These are phyloP conservation scores for Ophidiomyces ophidiicola DNA, from an alignment of 2,329 filamentous ascomycete genomes.

Conservation along the genomic window DNA sequence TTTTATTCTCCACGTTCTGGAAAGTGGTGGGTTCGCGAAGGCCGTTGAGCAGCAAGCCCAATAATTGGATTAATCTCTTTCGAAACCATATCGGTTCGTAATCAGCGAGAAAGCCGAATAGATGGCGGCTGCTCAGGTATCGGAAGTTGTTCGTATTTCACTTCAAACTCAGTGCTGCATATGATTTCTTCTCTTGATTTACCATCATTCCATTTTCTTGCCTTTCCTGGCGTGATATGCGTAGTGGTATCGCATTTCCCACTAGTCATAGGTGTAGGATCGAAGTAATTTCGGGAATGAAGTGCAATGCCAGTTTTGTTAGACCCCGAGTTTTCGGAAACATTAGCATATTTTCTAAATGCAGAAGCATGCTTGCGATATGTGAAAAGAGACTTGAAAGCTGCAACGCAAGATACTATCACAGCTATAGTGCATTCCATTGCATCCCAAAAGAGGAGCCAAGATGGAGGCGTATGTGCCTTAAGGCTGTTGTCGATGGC, in stretches of 20 bases:
- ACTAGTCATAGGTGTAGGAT: not conserved
- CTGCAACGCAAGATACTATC: constrained; percentile 12
- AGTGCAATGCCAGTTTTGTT: not conserved
- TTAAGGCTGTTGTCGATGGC: not conserved
- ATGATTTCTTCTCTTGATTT: constrained; percentile 5
- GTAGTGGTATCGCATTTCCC: not conserved
- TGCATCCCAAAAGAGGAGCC: constrained; percentile 11
- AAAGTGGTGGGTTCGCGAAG: no score
- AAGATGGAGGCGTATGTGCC: constrained; percentile 7
- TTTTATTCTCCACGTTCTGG: no score
- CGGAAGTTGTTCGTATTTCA: constrained; percentile 9
- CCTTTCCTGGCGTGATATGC: not conserved
- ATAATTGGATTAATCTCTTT: no score
- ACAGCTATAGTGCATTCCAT: constrained; percentile 12
- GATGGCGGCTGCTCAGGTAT: no score
- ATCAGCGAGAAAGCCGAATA: no score
- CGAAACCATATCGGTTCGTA: no score
- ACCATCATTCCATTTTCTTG: not conserved
- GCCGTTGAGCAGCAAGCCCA: no score
- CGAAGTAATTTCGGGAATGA: not conserved
- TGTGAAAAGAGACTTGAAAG: constrained; percentile 12
- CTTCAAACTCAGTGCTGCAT: constrained; percentile 10
- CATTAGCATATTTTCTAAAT: not conserved
- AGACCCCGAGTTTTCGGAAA: not conserved
- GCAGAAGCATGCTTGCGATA: not conserved